Conservation (phyloP, 345 rosid species). For the Citrus cavaleriei region DNA sequence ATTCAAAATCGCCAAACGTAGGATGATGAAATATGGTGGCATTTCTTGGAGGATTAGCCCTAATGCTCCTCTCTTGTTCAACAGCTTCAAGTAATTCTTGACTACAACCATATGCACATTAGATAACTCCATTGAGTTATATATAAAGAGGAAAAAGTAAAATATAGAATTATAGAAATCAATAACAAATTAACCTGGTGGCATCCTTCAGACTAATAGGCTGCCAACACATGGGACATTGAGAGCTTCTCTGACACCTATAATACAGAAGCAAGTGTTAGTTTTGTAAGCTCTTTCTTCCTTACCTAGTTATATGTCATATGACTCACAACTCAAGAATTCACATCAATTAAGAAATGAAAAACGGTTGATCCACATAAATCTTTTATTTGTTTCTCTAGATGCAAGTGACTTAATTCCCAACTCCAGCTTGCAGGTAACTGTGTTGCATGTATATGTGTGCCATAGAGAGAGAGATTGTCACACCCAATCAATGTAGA, state of each 20-base stretch:
- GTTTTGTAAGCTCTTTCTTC: not conserved
- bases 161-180: not conserved
- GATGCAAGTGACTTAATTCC: not conserved
- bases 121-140: constrained; percentile 2
- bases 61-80: constrained; percentile 54
- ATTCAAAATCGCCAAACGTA: constrained; percentile 58
- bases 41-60: constrained; percentile 46
- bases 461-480: not conserved
- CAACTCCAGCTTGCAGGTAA: not conserved
- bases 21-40: constrained; percentile 64
- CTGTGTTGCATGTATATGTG: too few relatives aligned
- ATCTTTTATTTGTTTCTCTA: not conserved
- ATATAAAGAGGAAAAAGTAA: not conserved
- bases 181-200: constrained; percentile 36
- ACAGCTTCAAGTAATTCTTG: constrained; percentile 73
- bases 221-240: constrained; percentile 86
- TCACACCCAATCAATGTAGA: not conserved
- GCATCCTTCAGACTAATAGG: constrained; percentile 58
- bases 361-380: not conserved
- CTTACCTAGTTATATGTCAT: not conserved
- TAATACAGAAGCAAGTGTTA: constrained; percentile 6
- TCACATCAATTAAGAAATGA: not conserved
- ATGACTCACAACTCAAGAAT: not conserved
- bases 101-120: constrained; percentile 26
- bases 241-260: constrained; percentile 81